Evolutionary conservation across 768 basidiomycete genomes (phyloP), one percentile per base, ranked within the genome.

Genomic region (Rhodotorula kratochvilovae): DNA sequence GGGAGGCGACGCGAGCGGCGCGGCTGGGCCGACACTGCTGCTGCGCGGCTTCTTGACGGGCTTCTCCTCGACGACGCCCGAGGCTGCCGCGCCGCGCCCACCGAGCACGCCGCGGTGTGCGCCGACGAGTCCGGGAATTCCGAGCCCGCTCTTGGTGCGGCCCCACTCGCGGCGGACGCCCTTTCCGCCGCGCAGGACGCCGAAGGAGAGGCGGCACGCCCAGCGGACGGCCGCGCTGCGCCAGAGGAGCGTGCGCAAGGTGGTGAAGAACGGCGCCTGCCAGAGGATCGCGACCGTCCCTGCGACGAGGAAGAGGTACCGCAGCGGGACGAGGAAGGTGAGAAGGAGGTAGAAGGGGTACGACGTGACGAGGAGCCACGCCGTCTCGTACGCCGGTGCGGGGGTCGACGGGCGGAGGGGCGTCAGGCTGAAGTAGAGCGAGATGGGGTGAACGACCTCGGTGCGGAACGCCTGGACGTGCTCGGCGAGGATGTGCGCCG

Each of bases 331-430:
- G 50, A 75, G 51, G 51, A 59, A 73, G 0, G 74, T 75, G 16
- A 76, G 27, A 65, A 68, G 27, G 43, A 78, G 76, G 46, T 74
- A 78, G 59, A 74, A 61, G 15, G 78, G 78, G 62, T 78, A 78
- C n/a, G 77, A 77, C 1, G 78, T 76, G 31, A 79, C 13, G 57
- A 76, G 72, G 54, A 79, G 63, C 63, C 71, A 63, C 35, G 76
- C 65, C 17, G 77, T 74, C 43, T 69, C 58, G 55, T 73, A 75
- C 21, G 77, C 73, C 1, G 72, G 66, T 2, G 65, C 61, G 23
- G 68, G 68, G 23, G 48, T 61, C 3, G 57, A 55, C 25, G 70
- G 70, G 23, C 56, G 59, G 39, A 65, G 68, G 3, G 70, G 61
- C 27, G 70, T 63, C 46, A 71, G 70, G 53, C 46, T 61, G 65